These are phyloP conservation scores for Pleurostoma richardsiae DNA, from an alignment of 2,329 filamentous ascomycete genomes.

Conservation along the genomic window DNA sequence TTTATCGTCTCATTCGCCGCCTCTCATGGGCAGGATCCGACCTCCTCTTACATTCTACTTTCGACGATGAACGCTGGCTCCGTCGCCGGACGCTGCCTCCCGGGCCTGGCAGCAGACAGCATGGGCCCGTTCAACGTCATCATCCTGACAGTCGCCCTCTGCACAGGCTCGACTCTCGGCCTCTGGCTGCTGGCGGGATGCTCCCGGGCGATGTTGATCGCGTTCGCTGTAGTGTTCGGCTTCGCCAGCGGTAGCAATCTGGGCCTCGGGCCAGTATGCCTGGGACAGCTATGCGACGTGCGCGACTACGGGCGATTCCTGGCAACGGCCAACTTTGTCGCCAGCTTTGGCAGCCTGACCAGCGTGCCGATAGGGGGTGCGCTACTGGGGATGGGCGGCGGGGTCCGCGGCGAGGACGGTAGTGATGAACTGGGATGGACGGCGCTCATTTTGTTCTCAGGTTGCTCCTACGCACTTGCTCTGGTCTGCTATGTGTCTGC, in stretches of 20 bases:
- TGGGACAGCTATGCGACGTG: conserved; percentile 74
- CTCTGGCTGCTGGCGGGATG: conserved; percentile 65
- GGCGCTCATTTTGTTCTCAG: conserved; percentile 32
- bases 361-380: conserved; percentile 40
- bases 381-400: conserved; percentile 21
- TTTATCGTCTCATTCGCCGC: conserved; percentile 72
- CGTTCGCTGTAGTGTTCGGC: conserved; percentile 69
- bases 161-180: conserved; percentile 51
- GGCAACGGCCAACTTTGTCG: conserved; percentile 74
- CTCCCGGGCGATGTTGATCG: conserved; percentile 53
- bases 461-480: conserved; percentile 25
- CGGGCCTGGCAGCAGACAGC: conserved; percentile 70
- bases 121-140: conserved; percentile 79
- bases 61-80: conserved; percentile 77
- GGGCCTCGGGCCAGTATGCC: conserved; percentile 70
- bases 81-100: conserved; percentile 69
- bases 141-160: conserved; percentile 57
- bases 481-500: conserved; percentile 24
- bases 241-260: conserved; percentile 78
- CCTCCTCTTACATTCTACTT: conserved; percentile 69
- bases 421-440: conserved; percentile 24
- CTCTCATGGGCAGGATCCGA: conserved; percentile 50
- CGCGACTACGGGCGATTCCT: conserved; percentile 78
- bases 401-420: no score
- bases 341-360: conserved; percentile 61